These are phyloP conservation scores for Aquanectria penicillioides DNA, from an alignment of 2,329 filamentous ascomycete genomes.

Conservation along the genomic window DNA sequence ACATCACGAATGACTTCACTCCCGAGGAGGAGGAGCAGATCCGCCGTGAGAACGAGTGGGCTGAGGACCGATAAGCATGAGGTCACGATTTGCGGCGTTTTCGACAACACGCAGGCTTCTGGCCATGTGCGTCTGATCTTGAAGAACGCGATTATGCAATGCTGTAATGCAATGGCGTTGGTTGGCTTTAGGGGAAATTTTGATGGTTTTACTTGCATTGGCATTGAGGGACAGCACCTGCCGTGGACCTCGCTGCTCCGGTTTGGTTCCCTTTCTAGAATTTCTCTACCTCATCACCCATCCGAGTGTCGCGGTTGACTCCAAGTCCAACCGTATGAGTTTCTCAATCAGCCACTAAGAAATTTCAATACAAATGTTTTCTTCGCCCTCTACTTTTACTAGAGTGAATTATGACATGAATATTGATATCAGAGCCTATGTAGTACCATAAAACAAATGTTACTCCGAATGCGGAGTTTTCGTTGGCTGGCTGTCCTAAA, in stretches of 20 bases:
- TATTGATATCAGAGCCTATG: neutral
- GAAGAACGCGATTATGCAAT: conserved; percentile 4
- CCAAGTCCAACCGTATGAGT: neutral
- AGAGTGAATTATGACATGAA: neutral
- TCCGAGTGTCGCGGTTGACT: conserved; percentile 23
- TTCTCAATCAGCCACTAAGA: conserved; percentile 1
- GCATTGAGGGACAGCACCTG: conserved; percentile 16
- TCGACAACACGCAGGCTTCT: neutral
- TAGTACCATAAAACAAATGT: no score
- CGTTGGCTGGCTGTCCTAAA: no score
- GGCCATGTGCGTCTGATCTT: neutral
- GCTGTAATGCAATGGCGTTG: conserved; percentile 37
- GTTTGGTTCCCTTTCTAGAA: conserved; percentile 12
- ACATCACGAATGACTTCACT: conserved; percentile 99
- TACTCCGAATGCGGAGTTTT: no score
- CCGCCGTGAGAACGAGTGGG: conserved; percentile 90
- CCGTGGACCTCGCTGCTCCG: conserved; percentile 1
- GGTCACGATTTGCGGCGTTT: neutral
- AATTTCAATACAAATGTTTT: conserved; percentile 9
- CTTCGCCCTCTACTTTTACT: neutral
- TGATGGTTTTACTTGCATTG: conserved; percentile 30
- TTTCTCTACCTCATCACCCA: conserved; percentile 16
- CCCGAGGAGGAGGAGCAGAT: conserved; percentile 99
- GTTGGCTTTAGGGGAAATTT: conserved; percentile 35
- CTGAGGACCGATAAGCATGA: conserved; percentile 75